Percentiles rank a stretch among this genome's conserved stretches.
Conservation (phyloP, 2,329 filamentous ascomycete species). For the Penicillium brevicompactum region DNA sequence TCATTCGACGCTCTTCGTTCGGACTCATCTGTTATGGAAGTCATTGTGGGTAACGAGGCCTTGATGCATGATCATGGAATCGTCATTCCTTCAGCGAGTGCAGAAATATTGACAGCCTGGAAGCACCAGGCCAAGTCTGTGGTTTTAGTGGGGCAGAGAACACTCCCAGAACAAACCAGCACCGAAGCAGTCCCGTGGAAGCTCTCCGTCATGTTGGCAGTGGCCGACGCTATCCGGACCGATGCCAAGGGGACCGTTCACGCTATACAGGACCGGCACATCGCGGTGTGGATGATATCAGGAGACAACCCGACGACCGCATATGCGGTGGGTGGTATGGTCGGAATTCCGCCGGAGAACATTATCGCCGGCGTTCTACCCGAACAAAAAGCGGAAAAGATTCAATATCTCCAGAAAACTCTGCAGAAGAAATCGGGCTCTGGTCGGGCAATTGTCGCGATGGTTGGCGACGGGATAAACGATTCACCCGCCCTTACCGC, state of each 20-base stretch:
- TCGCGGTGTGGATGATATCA: slow-evolving; percentile 13
- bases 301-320: slow-evolving; percentile 12
- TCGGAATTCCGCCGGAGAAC: slow-evolving; percentile 10
- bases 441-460: slow-evolving; percentile 55
- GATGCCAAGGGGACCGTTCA: slow-evolving; percentile 5
- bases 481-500: slow-evolving; percentile 75
- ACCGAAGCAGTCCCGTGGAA: slow-evolving; percentile 9
- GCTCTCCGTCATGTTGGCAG: slow-evolving; percentile 1
- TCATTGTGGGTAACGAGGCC: slow-evolving; percentile 7
- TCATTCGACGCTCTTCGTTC: too few relatives aligned
- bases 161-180: too few relatives aligned
- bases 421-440: slow-evolving; percentile 37
- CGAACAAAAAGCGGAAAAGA: slow-evolving; percentile 13
- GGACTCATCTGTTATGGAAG: too few relatives aligned
- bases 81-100: too few relatives aligned
- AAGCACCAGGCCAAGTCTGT: slow-evolving; percentile 9
- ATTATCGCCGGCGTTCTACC: slow-evolving; percentile 11
- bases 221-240: slow-evolving; percentile 1
- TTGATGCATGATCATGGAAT: slow-evolving; percentile 2
- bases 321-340: slow-evolving; percentile 7
- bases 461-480: slow-evolving; percentile 83
- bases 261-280: slow-evolving; percentile 3
- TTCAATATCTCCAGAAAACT: slow-evolving; percentile 15
- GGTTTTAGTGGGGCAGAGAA: not conserved
- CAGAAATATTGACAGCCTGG: not conserved